Base-by-base conservation (phyloP, 176 grass and related monocot species). In the Rhipidocladum racemiflorum region DNA sequence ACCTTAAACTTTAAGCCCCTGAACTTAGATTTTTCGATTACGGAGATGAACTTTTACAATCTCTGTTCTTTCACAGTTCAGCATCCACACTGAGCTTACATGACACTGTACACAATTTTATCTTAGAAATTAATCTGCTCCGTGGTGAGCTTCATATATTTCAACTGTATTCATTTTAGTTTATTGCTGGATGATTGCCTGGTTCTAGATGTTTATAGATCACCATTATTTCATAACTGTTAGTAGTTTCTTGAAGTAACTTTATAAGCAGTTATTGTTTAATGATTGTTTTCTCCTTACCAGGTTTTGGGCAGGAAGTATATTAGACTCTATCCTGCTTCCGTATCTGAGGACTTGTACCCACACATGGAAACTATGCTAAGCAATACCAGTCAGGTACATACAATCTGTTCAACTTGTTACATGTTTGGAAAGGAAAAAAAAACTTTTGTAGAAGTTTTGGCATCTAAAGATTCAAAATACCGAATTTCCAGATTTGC, bases 271-370 rank as follows among this genome's bases (percentile, higher is more conserved):
- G 2, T 65, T 74, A n/a, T 67, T 35, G 24, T 5, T 38, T 77
- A 45, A 40, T 62, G 32, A 27, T 21, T 69, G 45, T 28, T 80
- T 65, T 77, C 82, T 65, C 70, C 40, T 81, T 75, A 42, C 43
- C 78, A 98, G 96, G 88, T 98, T 56, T 75, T 91, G 84, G 96
- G 92, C 68, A 88, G 92, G 73, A 98, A 95, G 85, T 98, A 95
- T 85, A 85, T 98, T 63, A 90, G 96, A 91, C 85, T 98, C 16
- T 98, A 98, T 88, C 79, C 90, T 84, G 79, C 82, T 86, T 91
- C 90, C 10, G n/a, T 88, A 80, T 91, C 84, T 38, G 91, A 93
- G 32, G 86, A 90, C 65, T 85, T 98, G 72, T 98, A 98, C 71
- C 92, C 92, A 16, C 90, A 95, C 79, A 62, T 76, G 29, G 90